These are phyloP conservation scores for Suhomyces panamericanus DNA, from an alignment of 1,139 yeast genomes.

Conservation along the genomic window DNA sequence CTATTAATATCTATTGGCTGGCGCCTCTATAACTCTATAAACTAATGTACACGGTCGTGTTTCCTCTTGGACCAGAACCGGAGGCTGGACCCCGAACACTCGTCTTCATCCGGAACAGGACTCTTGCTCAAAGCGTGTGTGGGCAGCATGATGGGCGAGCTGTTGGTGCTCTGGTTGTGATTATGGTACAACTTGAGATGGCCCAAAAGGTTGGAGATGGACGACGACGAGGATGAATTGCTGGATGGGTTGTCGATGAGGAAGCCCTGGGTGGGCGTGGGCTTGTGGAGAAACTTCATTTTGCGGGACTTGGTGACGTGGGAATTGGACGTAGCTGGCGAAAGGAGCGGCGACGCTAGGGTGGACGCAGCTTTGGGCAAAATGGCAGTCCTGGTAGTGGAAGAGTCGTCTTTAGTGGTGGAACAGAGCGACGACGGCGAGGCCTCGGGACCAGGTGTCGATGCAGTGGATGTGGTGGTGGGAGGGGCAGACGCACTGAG, in stretches of 20 bases:
- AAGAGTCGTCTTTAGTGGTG: background rate
- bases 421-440: conserved; percentile 8
- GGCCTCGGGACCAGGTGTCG: background rate
- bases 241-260: conserved; percentile 7
- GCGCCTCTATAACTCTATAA: conserved; percentile 10
- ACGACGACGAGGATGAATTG: conserved; percentile 21
- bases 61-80: conserved; percentile 19
- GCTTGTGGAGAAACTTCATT: conserved; percentile 10
- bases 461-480: background rate
- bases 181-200: conserved; percentile 24
- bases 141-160: conserved; percentile 8
- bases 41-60: conserved; percentile 9
- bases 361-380: conserved; percentile 10
- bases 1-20: background rate
- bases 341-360: conserved; percentile 12
- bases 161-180: conserved; percentile 5
- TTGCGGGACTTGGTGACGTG: conserved; percentile 5
- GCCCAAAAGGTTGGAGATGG: conserved; percentile 31
- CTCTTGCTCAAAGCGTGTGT: conserved; percentile 8
- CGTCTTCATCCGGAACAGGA: conserved; percentile 8
- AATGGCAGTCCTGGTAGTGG: background rate
- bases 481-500: conserved; percentile 6
- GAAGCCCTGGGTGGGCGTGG: conserved; percentile 4
- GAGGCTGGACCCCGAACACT: conserved; percentile 7
- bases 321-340: conserved; percentile 11